Percentiles rank a stretch among this genome's conserved stretches.
phyloP scores from a whole-genome alignment of 192 early-diverging fungal genomes.

The Jimgerdemannia lactiflua region DNA sequence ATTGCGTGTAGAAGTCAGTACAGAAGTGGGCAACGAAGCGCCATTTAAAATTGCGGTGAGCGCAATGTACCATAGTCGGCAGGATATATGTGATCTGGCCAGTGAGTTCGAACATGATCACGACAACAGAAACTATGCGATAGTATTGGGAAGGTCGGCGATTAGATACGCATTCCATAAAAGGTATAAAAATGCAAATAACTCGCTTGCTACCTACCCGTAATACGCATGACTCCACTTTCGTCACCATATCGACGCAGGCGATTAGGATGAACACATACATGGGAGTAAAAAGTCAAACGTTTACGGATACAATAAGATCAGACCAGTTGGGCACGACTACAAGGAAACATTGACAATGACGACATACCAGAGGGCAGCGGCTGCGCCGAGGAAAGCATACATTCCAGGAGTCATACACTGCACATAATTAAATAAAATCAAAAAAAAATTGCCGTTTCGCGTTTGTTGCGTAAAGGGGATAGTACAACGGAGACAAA shows the following conservation, averaged over 20 bases:
- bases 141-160: conserved; percentile 1
- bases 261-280: conserved; percentile 15
- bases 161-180: conserved; percentile 33
- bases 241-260: neutral
- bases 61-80: conserved; percentile 76
- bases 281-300: too few species aligned
- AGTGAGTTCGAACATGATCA: conserved; percentile 99
- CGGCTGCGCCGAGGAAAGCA: conserved; percentile 84
- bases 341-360: neutral
- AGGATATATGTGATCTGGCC: conserved; percentile 94
- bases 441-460: conserved; percentile 25
- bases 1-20: neutral
- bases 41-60: conserved; percentile 6
- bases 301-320: neutral
- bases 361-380: conserved; percentile 54
- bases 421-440: conserved; percentile 9
- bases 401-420: conserved; percentile 84
- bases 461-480: conserved; percentile 24
- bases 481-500: conserved; percentile 30
- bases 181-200: conserved; percentile 5
- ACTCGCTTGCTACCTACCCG: conserved; percentile 27
- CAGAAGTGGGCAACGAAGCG: neutral
- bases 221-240: conserved; percentile 88
- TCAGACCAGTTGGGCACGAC: too few species aligned
- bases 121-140: conserved; percentile 71